Evolutionary conservation across 139 green algal species (phyloP).

Genomic region (Klebsormidium nitens): DNA sequence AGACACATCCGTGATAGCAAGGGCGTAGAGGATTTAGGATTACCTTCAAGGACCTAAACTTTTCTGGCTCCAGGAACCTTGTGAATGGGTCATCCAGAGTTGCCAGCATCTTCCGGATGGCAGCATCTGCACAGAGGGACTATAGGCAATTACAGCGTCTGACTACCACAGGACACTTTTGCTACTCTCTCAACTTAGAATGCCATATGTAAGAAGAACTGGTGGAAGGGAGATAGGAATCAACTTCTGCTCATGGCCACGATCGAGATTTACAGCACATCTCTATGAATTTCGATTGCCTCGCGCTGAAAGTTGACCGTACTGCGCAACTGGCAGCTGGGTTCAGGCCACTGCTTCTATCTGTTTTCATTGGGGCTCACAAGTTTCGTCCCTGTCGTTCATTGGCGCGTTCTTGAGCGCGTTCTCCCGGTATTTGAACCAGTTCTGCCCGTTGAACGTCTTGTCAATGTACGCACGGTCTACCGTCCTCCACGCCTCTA

Average conservation of each 20-base stretch:
- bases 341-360: no score
- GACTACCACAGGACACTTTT: not conserved
- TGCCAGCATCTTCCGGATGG: conserved; percentile 74
- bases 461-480: conserved; percentile 97
- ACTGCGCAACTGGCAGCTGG: no score
- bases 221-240: no score
- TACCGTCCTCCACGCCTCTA: conserved; percentile 91
- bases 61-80: conserved; percentile 77
- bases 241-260: no score
- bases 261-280: no score
- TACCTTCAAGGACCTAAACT: conserved; percentile 54
- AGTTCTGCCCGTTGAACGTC: conserved; percentile 89
- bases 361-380: conserved; percentile 49
- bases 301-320: no score
- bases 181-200: no score
- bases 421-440: conserved; percentile 67
- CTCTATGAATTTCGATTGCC: no score
- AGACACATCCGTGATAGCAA: no score
- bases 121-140: conserved; percentile 30
- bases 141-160: not conserved
- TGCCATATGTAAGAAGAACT: no score
- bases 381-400: conserved; percentile 63
- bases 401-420: conserved; percentile 57
- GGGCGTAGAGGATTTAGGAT: no score
- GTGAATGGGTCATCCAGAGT: conserved; percentile 93